Evolutionary conservation across 306 rosid species (phyloP), one percentile per base, ranked within the genome.

Genomic region (Sophora flavescens): DNA sequence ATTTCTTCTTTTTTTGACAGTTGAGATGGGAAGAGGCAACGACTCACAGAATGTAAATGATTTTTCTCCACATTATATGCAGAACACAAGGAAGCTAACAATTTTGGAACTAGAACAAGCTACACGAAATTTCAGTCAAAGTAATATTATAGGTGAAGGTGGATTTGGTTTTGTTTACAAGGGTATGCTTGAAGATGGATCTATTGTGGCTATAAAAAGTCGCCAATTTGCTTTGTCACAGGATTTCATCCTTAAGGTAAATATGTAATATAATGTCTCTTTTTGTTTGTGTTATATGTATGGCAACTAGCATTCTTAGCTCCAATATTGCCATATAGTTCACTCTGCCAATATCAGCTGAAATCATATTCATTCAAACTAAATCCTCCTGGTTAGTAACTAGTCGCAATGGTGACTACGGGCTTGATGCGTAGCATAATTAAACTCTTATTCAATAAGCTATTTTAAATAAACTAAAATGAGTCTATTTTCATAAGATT

Each of bases 101-200:
- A 65, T 87, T 38, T 70, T 41, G 70, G 93, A 91, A 79, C 69
- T 91, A 17, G 86, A 85, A 54, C 89, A 88, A 82, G 93, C 96
- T 42, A 88, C 96, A 8, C 2, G 79, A 63, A 82, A 80, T 73
- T 91, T 91, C 83, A 84, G 75, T 76, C 82, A 59, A 66, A 80
- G 78, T 69, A 88, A 87, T 70, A 75, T 87, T 72, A 54, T 88
- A 61, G 91, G 93, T 61, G 88, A 88, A 85, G 90, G 88, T 47
- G 74, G 89, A 78, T 91, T 88, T 85, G 93, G 96, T 80, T 73
- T 87, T 70, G 88, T 80, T 18, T 91, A 78, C 81, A 85, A 91
- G 81, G 96, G 96, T 16, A 78, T 91, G 80, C 96, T 91, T 78
- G 91, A 78, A 76, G 93, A 91, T 82, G 96, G 96, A 76, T 77